These are phyloP conservation scores for Smittium culicis DNA, from an alignment of 371 early-diverging fungal genomes.

Conservation along the genomic window DNA sequence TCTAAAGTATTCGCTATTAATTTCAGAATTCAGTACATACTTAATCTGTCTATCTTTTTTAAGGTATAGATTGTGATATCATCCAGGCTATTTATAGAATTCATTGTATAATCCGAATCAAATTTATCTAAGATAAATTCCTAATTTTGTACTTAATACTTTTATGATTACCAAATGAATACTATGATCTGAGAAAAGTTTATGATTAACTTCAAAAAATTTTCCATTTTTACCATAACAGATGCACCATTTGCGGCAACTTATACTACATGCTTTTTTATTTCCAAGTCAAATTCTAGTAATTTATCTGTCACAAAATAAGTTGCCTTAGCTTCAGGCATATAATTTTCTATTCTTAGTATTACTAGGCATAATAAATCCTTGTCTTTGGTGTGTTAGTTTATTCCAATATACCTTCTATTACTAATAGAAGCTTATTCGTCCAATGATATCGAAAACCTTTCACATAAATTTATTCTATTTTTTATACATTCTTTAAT, in stretches of 20 bases:
- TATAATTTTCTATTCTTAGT: neutral
- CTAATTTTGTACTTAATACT: neutral
- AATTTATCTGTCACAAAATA: neutral
- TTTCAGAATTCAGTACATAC: neutral
- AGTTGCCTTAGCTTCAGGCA: neutral
- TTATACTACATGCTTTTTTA: neutral
- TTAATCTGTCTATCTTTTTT: neutral
- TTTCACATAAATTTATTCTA: neutral
- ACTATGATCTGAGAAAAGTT: neutral
- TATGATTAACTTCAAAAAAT: neutral
- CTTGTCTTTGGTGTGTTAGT: neutral
- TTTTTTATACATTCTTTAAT: neutral
- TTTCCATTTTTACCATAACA: neutral
- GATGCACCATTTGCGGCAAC: neutral
- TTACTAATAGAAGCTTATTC: neutral
- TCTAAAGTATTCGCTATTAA: neutral
- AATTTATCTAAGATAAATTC: neutral
- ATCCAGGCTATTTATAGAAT: neutral
- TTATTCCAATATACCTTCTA: neutral
- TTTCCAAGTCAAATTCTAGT: neutral
- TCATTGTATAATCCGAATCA: neutral
- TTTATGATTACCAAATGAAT: neutral
- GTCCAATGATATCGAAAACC: neutral
- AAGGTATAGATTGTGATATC: too few relatives aligned
- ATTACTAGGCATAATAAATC: neutral